Evolutionary conservation across 2,329 filamentous ascomycete genomes (phyloP), one percentile per base, ranked within the genome.

Genomic region (Fusarium globosum): DNA sequence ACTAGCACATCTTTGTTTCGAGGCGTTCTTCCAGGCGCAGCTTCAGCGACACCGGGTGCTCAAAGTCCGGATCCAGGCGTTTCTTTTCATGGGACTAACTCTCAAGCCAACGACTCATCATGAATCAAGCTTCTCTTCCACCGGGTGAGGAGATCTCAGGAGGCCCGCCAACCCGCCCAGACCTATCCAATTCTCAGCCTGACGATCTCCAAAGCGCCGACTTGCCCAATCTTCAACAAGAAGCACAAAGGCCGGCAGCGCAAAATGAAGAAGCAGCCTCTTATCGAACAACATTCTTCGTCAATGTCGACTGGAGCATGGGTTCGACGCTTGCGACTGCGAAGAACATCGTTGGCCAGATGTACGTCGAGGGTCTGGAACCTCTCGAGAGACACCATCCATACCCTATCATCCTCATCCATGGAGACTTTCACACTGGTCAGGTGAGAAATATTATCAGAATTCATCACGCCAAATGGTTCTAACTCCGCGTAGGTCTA

Each of bases 351-450:
- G 71, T 75, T 15, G 80, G 79, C 1, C 77, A 79, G 48, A 82
- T 81, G 80, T 72, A 86, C 75, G 77, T 86, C 79, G 80, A 82
- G 62, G 59, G 67, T 4, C 64, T 81, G 3, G 74, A 80, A 33
- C 80, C 80, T 4, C 20, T 60, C 0, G 30, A 63, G 20, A 68
- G 53, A 30, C 26, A 49, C 5, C 72, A 80, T 13, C 58, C 64
- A 0, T 68, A 69, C 10, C 79, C 81, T 14, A 69, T 84, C 36
- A 61, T 83, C 9, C 70, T 84, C 26, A 77, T 84, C 38, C 82
- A 83, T 36, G 82, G 80, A 20, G 81, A 83, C 36, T 81, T 76
- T 23, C 81, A 83, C 53, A 80, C 80, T 45, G 80, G 81, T 12
- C 75, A 81, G 69, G 81, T 81, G 61, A 52, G 75, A 52, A 39